A percentile compares a stretch with the other conserved stretches of the same genome.
Conservation (phyloP, 345 rosid species). For the Lepidium sativum region DNA sequence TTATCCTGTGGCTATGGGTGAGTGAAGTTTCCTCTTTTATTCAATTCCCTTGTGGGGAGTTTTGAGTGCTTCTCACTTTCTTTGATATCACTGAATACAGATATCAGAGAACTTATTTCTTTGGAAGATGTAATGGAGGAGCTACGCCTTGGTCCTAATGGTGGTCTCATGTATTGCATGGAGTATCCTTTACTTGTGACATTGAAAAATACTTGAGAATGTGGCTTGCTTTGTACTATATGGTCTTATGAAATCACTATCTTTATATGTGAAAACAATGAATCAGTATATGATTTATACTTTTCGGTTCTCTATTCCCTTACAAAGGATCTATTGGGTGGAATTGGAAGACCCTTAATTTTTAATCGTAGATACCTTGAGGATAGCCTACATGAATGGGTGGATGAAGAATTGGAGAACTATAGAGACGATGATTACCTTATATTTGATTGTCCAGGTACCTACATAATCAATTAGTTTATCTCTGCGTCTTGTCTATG, state of each 20-base stretch:
- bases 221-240: not conserved
- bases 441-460: conserved; percentile 94
- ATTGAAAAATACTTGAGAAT: not conserved
- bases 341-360: conserved; percentile 37
- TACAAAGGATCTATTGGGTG: not conserved
- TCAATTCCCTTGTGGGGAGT: not conserved
- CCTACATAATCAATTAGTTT: not conserved
- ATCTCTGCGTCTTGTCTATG: not conserved
- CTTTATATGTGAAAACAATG: not conserved
- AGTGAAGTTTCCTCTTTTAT: conserved; percentile 8
- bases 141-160: conserved; percentile 81
- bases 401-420: conserved; percentile 79
- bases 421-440: conserved; percentile 84
- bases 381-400: conserved; percentile 75
- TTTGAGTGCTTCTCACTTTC: not conserved
- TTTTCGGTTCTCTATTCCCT: not conserved
- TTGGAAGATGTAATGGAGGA: conserved; percentile 96
- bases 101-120: conserved; percentile 80
- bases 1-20: conserved; percentile 89
- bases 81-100: conserved; percentile 30
- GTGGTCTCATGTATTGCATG: conserved; percentile 88
- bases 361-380: conserved; percentile 55
- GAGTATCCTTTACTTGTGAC: conserved; percentile 59
- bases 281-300: not conserved
- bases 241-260: not conserved